These are phyloP conservation scores for Dryadomyces sulphureus DNA, from an alignment of 2,329 filamentous ascomycete genomes.

Conservation along the genomic window DNA sequence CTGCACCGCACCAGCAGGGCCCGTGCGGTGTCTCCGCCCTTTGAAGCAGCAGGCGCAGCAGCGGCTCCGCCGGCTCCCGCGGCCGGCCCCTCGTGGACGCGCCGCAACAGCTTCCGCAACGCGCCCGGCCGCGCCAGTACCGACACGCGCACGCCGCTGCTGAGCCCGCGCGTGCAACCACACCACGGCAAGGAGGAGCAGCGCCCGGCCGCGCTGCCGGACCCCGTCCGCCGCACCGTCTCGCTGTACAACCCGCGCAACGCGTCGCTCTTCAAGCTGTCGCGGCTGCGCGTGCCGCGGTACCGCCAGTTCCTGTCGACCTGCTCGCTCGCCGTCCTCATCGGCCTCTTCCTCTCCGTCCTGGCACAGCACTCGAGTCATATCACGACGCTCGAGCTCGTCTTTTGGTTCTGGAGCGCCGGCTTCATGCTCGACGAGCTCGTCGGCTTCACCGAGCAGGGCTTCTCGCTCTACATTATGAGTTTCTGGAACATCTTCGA, in stretches of 20 bases:
- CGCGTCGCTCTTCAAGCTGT: slow-evolving; percentile 83
- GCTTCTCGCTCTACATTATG: slow-evolving; percentile 92
- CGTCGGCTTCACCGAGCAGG: slow-evolving; percentile 91
- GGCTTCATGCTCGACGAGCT: slow-evolving; percentile 95
- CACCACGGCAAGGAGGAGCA: slow-evolving; percentile 15
- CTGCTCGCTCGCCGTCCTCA: slow-evolving; percentile 68
- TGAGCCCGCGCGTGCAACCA: background rate
- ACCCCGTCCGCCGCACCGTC: slow-evolving; percentile 50
- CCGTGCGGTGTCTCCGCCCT: slow-evolving; percentile 12
- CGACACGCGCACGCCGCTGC: background rate
- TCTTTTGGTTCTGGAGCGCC: slow-evolving; percentile 97
- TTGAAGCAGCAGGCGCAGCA: background rate
- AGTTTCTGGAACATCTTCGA: slow-evolving; percentile 97
- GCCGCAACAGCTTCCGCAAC: background rate
- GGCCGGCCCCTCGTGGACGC: too few relatives aligned
- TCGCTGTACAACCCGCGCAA: slow-evolving; percentile 82
- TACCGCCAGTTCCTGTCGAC: slow-evolving; percentile 88
- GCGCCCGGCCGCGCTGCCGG: slow-evolving; percentile 1
- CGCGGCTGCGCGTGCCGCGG: slow-evolving; percentile 74
- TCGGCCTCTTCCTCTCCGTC: slow-evolving; percentile 75
- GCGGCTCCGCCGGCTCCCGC: background rate
- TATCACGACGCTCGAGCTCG: slow-evolving; percentile 70
- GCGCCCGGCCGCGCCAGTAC: slow-evolving; percentile 11
- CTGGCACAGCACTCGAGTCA: slow-evolving; percentile 58
- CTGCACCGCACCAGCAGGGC: slow-evolving; percentile 47